phyloP scores from a whole-genome alignment of 306 rosid genomes.

The Sicyos edulis region DNA sequence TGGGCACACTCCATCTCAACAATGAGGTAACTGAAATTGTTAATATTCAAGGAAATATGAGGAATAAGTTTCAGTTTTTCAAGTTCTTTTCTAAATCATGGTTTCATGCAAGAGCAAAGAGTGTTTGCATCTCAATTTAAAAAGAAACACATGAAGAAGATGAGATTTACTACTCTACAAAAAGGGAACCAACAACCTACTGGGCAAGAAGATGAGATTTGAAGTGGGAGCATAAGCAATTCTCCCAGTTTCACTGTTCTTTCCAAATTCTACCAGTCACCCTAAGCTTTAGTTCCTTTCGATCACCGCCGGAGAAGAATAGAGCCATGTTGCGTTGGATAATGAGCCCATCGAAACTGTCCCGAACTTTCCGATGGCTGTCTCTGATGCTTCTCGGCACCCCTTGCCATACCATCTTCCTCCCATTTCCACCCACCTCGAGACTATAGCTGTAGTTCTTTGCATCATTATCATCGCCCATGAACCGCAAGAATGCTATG shows the following conservation, averaged over 20 bases:
- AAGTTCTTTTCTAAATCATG: slow-evolving; percentile 18
- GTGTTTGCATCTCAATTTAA: slow-evolving; percentile 55
- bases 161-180: neutral
- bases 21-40: neutral
- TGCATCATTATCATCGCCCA: slow-evolving; percentile 88
- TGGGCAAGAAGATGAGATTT: neutral
- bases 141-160: slow-evolving; percentile 33
- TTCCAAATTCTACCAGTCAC: slow-evolving; percentile 94
- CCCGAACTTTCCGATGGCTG: slow-evolving; percentile 79
- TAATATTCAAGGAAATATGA: too few relatives aligned
- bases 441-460: slow-evolving; percentile 63
- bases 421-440: slow-evolving; percentile 71
- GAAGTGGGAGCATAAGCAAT: slow-evolving; percentile 20
- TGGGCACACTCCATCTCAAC: neutral
- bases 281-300: slow-evolving; percentile 77
- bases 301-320: slow-evolving; percentile 65
- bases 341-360: slow-evolving; percentile 85
- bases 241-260: slow-evolving; percentile 43
- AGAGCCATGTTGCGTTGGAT: slow-evolving; percentile 89
- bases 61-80: neutral
- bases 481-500: slow-evolving; percentile 78
- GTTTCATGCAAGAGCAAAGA: slow-evolving; percentile 52
- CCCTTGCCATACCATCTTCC: slow-evolving; percentile 91
- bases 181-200: slow-evolving; percentile 11
- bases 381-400: slow-evolving; percentile 88